A percentile compares a stretch with the other conserved stretches of the same genome.
Evolutionary conservation across 495 filamentous ascomycete genomes (phyloP).

Genomic region (Lasiosphaeria miniovina): DNA sequence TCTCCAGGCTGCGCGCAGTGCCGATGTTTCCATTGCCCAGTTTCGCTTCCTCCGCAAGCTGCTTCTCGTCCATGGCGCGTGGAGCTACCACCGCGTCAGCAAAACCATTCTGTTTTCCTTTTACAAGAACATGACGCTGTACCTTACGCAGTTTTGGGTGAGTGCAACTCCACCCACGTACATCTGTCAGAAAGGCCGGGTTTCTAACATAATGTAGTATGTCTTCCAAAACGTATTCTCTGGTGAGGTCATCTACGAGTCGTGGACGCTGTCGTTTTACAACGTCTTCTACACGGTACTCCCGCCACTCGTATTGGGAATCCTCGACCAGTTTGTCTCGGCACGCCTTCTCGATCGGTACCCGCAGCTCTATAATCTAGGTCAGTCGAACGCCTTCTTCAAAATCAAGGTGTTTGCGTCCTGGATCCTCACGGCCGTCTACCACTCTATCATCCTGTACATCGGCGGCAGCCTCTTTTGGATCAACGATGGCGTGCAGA

Average conservation of each 20-base stretch:
- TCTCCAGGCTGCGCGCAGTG: conserved; percentile 94
- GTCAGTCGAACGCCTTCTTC: conserved; percentile 92
- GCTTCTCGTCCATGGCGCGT: conserved; percentile 91
- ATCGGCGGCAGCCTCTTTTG: conserved; percentile 78
- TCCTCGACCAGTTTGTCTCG: conserved; percentile 97
- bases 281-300: conserved; percentile 98
- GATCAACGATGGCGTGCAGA: conserved; percentile 68
- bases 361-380: conserved; percentile 91
- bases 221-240: conserved; percentile 98
- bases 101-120: conserved; percentile 97
- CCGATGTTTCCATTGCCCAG: conserved; percentile 94
- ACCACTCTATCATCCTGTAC: conserved; percentile 92
- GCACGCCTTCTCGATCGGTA: conserved; percentile 96
- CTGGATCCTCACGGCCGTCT: conserved; percentile 92
- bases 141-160: conserved; percentile 99
- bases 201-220: conserved; percentile 59
- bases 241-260: conserved; percentile 97
- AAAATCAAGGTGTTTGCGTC: conserved; percentile 84
- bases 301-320: conserved; percentile 91
- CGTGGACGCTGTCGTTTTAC: conserved; percentile 98
- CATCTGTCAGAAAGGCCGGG: conserved; percentile 1
- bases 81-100: conserved; percentile 96
- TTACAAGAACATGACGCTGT: conserved; percentile 98
- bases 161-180: conserved; percentile 24
- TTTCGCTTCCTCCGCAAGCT: conserved; percentile 96